Percentiles rank a stretch among this genome's conserved stretches.
Conservation (phyloP, 495 filamentous ascomycete genomes). For the Lasiosphaeria miniovina region DNA sequence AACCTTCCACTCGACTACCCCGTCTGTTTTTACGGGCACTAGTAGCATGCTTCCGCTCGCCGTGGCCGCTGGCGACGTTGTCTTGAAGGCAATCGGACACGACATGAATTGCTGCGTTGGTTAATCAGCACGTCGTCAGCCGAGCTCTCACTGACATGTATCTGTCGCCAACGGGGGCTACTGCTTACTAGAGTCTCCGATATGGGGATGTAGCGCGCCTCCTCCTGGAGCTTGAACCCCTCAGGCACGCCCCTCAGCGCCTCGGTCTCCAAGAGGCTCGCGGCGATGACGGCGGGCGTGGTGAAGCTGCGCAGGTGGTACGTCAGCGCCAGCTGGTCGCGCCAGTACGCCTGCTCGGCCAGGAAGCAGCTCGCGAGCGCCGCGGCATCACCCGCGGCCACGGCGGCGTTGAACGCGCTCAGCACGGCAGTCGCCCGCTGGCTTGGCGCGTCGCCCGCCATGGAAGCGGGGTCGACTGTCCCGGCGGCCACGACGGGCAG, state of each 20-base stretch:
- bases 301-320: constrained; percentile 31
- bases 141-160: background rate
- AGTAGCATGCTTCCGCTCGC: constrained; percentile 29
- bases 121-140: no score
- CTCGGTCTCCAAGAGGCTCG: constrained; percentile 20
- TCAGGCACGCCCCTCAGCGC: constrained; percentile 13
- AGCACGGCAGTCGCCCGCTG: constrained; percentile 11
- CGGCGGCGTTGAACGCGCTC: constrained; percentile 16
- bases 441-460: constrained; percentile 9
- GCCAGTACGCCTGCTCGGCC: constrained; percentile 28
- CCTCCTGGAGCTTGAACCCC: constrained; percentile 13
- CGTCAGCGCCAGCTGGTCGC: constrained; percentile 31
- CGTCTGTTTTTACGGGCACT: constrained; percentile 19
- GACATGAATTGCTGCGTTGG: constrained; percentile 26
- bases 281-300: constrained; percentile 12
- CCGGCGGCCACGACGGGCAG: constrained; percentile 21
- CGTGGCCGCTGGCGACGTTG: constrained; percentile 19
- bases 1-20: constrained; percentile 29
- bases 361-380: constrained; percentile 21
- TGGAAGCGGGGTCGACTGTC: constrained; percentile 13
- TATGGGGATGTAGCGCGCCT: constrained; percentile 13
- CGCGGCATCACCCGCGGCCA: constrained; percentile 15
- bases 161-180: background rate
- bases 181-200: constrained; percentile 19
- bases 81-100: constrained; percentile 26